Conservation (phyloP, 441 rosid species). For the Omphalea diandra region DNA sequence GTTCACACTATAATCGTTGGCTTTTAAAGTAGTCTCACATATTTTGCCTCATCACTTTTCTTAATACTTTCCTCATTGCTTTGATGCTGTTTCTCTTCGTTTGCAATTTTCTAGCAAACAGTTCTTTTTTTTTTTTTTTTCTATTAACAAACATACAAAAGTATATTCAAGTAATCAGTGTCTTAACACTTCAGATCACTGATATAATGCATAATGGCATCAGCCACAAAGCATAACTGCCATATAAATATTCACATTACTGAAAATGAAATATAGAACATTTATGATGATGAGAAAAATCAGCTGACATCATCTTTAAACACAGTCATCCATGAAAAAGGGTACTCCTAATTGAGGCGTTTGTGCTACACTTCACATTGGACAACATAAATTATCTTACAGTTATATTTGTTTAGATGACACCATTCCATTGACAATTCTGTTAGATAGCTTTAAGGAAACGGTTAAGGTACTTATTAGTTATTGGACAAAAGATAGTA, state of each 20-base stretch:
- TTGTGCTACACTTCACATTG: neutral
- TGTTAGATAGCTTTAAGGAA: neutral
- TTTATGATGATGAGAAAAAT: neutral
- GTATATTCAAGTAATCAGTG: neutral
- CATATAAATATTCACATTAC: neutral
- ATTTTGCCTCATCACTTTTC: neutral
- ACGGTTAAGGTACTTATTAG: neutral
- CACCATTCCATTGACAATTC: neutral
- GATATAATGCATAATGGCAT: neutral
- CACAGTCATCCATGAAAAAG: neutral
- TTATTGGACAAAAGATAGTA: neutral
- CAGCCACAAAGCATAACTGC: neutral
- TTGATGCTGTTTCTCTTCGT: neutral
- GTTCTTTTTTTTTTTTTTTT: neutral
- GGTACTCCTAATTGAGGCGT: neutral
- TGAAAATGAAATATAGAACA: neutral
- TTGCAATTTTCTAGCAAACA: neutral
- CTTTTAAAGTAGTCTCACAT: neutral
- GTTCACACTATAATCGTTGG: neutral
- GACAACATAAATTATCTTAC: neutral
- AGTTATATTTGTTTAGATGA: neutral
- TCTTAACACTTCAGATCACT: neutral
- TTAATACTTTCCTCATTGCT: constrained; percentile 6
- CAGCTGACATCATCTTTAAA: neutral
- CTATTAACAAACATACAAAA: neutral